Conservation (phyloP, 805 yeast species). For the Saccharomycodes ludwigii region DNA sequence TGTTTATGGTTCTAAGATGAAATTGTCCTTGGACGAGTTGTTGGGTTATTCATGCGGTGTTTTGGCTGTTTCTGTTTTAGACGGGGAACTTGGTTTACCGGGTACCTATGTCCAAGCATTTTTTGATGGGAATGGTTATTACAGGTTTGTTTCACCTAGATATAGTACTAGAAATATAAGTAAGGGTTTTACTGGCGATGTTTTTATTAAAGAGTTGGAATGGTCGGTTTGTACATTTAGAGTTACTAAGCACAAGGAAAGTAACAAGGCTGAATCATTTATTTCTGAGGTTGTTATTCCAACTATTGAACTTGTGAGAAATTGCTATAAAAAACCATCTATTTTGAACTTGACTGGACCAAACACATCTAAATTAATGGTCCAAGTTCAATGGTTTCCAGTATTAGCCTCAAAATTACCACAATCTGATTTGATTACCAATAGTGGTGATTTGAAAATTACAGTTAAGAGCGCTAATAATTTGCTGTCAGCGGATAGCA, state of each 20-base stretch:
- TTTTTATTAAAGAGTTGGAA: constrained; percentile 62
- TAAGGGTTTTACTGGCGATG: constrained; percentile 54
- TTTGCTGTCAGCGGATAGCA: constrained; percentile 75
- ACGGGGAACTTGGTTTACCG: constrained; percentile 41
- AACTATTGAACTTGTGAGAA: constrained; percentile 50
- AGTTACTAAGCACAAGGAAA: constrained; percentile 40
- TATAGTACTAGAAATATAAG: constrained; percentile 25
- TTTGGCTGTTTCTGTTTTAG: constrained; percentile 51
- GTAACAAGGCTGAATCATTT: constrained; percentile 43
- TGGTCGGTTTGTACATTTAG: constrained; percentile 57
- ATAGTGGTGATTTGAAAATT: constrained; percentile 59
- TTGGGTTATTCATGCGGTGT: constrained; percentile 60
- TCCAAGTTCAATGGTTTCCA: constrained; percentile 74
- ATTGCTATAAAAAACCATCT: constrained; percentile 51
- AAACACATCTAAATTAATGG: constrained; percentile 37
- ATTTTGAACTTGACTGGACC: constrained; percentile 43
- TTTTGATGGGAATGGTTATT: constrained; percentile 63
- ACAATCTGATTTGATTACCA: constrained; percentile 58
- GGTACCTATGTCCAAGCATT: constrained; percentile 60
- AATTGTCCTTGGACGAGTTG: constrained; percentile 47
- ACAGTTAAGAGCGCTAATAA: constrained; percentile 51
- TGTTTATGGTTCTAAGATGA: constrained; percentile 30
- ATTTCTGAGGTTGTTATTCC: constrained; percentile 55
- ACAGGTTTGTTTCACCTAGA: constrained; percentile 45
- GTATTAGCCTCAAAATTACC: constrained; percentile 48